Percentiles rank a stretch among this genome's conserved stretches.
Evolutionary conservation across 139 green algal species (phyloP).

Genomic region (Chlamydomonas sp.): DNA sequence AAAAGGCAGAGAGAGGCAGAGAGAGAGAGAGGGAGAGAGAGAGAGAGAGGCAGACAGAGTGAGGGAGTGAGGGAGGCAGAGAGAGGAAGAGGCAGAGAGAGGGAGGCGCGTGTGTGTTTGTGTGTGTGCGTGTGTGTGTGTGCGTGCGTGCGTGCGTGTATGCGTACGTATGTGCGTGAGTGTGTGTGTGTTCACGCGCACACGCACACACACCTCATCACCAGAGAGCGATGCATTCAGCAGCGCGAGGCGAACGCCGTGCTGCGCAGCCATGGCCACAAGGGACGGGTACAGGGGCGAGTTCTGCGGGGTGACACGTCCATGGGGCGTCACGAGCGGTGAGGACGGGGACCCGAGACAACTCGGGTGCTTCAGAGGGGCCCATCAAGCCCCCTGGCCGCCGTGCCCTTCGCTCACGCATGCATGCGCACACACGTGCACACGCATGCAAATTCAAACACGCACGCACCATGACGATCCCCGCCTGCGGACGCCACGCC

Average conservation of each 20-base stretch:
- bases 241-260: conserved; percentile 38
- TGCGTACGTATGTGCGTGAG: no score
- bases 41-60: no score
- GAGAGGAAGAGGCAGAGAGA: no score
- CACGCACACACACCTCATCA: no score
- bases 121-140: no score
- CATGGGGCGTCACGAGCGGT: not conserved
- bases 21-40: no score
- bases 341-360: not conserved
- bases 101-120: no score
- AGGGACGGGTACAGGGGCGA: conserved; percentile 41
- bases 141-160: no score
- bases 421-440: not conserved
- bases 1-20: no score
- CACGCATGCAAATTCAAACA: not conserved
- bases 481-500: conserved; percentile 39
- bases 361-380: not conserved
- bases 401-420: no score
- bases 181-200: no score
- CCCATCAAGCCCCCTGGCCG: not conserved
- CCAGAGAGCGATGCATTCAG: conserved; percentile 42
- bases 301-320: conserved; percentile 22
- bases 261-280: conserved; percentile 20
- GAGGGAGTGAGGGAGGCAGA: no score
- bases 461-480: conserved; percentile 41